Evolutionary conservation across 768 basidiomycete species (phyloP).

Genomic region (Mycena haematopus): DNA sequence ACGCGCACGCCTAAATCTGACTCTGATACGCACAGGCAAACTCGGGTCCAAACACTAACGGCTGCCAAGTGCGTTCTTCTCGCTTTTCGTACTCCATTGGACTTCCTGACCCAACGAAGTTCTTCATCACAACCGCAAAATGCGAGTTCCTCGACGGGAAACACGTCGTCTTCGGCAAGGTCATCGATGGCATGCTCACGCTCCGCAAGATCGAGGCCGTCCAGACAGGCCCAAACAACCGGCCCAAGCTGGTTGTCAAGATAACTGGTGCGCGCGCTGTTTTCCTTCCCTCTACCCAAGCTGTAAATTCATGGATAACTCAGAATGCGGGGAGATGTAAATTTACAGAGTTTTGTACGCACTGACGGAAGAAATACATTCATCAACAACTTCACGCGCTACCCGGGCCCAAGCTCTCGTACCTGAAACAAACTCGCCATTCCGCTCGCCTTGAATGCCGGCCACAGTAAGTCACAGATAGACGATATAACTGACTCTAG

Average conservation of each 20-base stretch:
- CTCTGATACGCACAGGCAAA: conserved; percentile 43
- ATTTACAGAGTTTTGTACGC: background rate
- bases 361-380: no score
- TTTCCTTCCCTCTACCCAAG: background rate
- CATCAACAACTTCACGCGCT: no score
- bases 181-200: conserved; percentile 36
- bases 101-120: conserved; percentile 50
- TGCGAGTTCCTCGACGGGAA: conserved; percentile 97
- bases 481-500: no score
- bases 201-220: conserved; percentile 63
- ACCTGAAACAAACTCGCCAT: no score
- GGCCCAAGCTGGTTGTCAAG: conserved; percentile 71
- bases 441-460: no score
- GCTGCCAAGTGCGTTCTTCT: conserved; percentile 70
- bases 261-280: background rate
- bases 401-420: no score
- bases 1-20: conserved; percentile 80
- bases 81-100: background rate
- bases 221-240: conserved; percentile 87
- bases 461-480: no score
- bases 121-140: conserved; percentile 95
- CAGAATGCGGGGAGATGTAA: background rate
- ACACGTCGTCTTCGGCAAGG: conserved; percentile 91
- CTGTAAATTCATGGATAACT: background rate
- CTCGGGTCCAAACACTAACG: conserved; percentile 45